Conservation (phyloP, 768 basidiomycete genomes). For the Russula olivacea region DNA sequence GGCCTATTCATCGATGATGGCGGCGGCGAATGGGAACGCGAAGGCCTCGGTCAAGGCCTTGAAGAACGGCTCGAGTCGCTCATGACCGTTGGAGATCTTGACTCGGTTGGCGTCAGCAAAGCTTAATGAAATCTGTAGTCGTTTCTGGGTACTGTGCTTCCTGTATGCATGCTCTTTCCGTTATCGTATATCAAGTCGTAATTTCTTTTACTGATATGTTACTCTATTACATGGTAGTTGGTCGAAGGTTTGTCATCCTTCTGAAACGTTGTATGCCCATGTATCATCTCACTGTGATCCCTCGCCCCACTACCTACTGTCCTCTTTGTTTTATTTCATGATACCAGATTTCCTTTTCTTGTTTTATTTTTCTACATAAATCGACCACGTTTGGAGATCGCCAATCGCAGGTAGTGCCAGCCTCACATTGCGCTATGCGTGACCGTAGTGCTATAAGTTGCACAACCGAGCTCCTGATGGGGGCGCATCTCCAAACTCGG, state of each 20-base stretch:
- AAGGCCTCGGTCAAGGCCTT: constrained; percentile 74
- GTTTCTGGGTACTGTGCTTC: background rate
- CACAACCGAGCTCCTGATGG: too few relatives aligned
- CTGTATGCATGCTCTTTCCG: background rate
- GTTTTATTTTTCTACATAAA: background rate
- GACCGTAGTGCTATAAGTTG: too few relatives aligned
- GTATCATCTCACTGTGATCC: background rate
- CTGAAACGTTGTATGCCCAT: constrained; percentile 8
- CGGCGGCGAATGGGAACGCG: constrained; percentile 85
- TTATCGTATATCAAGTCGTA: constrained; percentile 11
- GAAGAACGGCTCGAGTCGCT: constrained; percentile 74
- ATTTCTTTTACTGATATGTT: constrained; percentile 15
- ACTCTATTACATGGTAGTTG: constrained; percentile 10
- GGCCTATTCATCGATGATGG: constrained; percentile 49
- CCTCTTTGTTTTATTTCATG: constrained; percentile 1
- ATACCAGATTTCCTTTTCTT: constrained; percentile 10
- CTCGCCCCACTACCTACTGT: background rate
- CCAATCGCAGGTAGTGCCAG: background rate
- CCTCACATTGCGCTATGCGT: too few relatives aligned
- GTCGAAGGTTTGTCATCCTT: background rate
- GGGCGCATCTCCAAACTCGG: too few relatives aligned
- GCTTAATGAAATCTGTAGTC: constrained; percentile 11
- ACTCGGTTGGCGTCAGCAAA: constrained; percentile 18
- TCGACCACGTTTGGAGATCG: background rate
- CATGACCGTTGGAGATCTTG: constrained; percentile 29